Evolutionary conservation across 306 rosid species (phyloP), one percentile per base, ranked within the genome.

Genomic region (Dalbergia cochinchinensis): DNA sequence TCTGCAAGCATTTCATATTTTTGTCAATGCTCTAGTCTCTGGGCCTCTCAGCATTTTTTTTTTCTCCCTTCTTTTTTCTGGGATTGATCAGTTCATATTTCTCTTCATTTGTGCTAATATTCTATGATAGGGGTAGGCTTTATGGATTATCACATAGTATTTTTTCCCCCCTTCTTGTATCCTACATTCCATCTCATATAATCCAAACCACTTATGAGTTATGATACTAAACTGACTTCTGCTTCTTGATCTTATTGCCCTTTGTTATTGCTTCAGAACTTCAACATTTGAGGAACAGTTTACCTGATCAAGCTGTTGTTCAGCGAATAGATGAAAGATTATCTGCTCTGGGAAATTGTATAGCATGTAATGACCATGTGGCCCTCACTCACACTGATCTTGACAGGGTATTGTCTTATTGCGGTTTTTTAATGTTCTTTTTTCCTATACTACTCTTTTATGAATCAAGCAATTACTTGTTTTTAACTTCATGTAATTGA

Each of bases 311-410:
- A 84, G 96, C 93, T 62, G 96, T 93, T 57, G 94, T 95, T 78
- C 99, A 93, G 88, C 90, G 98, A 50, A 82, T 91, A 44, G 98
- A 95, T 13, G 99, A 95, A 89, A 87, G 91, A 7, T 84, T 95
- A 45, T 95, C 97, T 73, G 98, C 99, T 78, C 86, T 95, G 9
- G 99, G 99, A 62, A 95, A 95, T 85, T 92, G 98, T 54, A 88
- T 95, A 11, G 93, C 98, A 0, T 95, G 99, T 86, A 95, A 95
- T 79, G 99, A 95, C 73, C 90, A 93, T 55, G 99, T 95, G 80
- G 99, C 98, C 75, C 97, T 95, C 58, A 65, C 98, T 2, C 99
- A 95, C 88, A 87, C 98, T 19, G 99, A 95, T 88, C 99, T 95
- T 39, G 99, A 93, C 83, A 87, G 55, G 95, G 99, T 94, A 89